Base-by-base conservation (phyloP, 2,329 filamentous ascomycete genomes). In the Scedosporium aurantiacum region DNA sequence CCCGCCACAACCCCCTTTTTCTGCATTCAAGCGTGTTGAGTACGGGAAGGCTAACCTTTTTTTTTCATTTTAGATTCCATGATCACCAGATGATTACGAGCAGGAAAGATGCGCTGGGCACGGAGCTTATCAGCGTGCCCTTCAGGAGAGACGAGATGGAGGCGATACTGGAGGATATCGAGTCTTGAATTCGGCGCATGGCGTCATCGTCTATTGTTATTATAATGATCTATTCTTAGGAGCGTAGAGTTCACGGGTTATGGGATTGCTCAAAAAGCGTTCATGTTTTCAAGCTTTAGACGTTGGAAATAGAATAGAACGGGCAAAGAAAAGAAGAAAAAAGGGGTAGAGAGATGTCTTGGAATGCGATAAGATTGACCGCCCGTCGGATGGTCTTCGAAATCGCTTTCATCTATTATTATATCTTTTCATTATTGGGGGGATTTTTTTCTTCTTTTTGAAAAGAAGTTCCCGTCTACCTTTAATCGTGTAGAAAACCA, bases 11-110 rank as follows among this genome's bases (percentile, higher is more conserved):
- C 23, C 43, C 40, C n/a, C 2, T 27, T 60, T 61, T 57, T 62
- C 23, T 28, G 18, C 28, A 41, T 40, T 23, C 3, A 3, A 8
- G 25, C 10, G 32, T 32, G 2, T 23, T 18, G 25, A 5, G 12
- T 47, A 23, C 63, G 57, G 68, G 74, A 63, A 5, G 23, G 10
- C 57, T 77, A 70, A 60, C 62, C 14, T n/a, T 58, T 4, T 16
- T n/a, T 58, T 4, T n/a, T 21, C 16, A n/a, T 18, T 27, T 14
- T 66, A 89, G 86, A 73, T 94, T 99, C 72, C 91, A 97, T 71
- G 94, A 99, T 69, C 94, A 99, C 76, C 91, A 97, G 70, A 97
- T 99, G 85, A 89, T 99, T 65, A 90, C 90, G 61, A 95, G 89
- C 64, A 84, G 86, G 64, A 93, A 93, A 70, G 93, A 99, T 72